Evolutionary conservation across 352 stramenopile species (phyloP).

Genomic region (Phytophthora litchii): DNA sequence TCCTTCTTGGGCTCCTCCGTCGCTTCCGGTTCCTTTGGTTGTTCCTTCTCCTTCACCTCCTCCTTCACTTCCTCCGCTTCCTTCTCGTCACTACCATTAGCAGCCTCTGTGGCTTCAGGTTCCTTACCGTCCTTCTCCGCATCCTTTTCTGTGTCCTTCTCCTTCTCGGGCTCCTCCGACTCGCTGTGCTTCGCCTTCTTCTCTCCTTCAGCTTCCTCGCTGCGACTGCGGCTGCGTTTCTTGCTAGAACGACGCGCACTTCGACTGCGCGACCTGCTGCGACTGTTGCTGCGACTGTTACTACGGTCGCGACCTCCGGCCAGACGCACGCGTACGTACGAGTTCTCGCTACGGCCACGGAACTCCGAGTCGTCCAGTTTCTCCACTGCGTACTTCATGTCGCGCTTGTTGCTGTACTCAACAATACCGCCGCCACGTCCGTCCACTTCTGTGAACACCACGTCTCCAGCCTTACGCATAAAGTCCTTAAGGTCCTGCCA

Average conservation of each 20-base stretch:
- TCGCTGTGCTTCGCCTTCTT: slow-evolving; percentile 49
- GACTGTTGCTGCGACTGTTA: slow-evolving; percentile 44
- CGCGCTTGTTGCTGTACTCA: slow-evolving; percentile 71
- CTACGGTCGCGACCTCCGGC: slow-evolving; percentile 29
- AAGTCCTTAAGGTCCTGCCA: slow-evolving; percentile 80
- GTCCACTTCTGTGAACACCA: slow-evolving; percentile 75
- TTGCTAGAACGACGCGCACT: slow-evolving; percentile 39
- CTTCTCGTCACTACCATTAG: slow-evolving; percentile 21
- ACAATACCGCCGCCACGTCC: slow-evolving; percentile 65
- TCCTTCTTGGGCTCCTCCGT: slow-evolving; percentile 11
- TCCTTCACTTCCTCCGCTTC: slow-evolving; percentile 17
- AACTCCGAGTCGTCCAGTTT: slow-evolving; percentile 75
- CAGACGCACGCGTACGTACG: slow-evolving; percentile 56
- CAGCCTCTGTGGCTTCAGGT: slow-evolving; percentile 3
- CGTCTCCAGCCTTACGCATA: slow-evolving; percentile 67
- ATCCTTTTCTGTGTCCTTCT: slow-evolving; percentile 29
- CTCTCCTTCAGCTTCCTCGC: slow-evolving; percentile 30
- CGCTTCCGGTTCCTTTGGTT: slow-evolving; percentile 9
- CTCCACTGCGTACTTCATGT: slow-evolving; percentile 72
- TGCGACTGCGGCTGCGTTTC: slow-evolving; percentile 46
- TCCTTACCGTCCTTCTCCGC: slow-evolving; percentile 22
- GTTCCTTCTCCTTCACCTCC: slow-evolving; percentile 29
- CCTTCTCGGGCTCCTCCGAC: slow-evolving; percentile 26
- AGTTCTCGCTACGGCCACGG: slow-evolving; percentile 50
- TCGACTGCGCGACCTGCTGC: slow-evolving; percentile 48